Evolutionary conservation across 164 flowering plant species (phyloP).

Genomic region (Berberis vulgaris): DNA sequence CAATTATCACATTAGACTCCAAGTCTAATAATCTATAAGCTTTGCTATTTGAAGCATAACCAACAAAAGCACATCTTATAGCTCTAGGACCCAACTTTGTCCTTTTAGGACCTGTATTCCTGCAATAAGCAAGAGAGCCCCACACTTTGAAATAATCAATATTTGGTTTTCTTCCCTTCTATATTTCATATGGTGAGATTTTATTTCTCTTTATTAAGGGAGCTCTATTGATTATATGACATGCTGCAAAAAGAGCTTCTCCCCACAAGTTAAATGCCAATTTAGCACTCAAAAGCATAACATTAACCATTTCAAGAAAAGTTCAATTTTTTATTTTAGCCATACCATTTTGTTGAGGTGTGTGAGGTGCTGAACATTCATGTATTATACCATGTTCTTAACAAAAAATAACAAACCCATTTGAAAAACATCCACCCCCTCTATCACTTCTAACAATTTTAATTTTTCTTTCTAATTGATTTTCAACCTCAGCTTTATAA

Average conservation of each 20-base stretch:
- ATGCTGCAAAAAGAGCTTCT: slow-evolving; percentile 6
- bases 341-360: slow-evolving; percentile 8
- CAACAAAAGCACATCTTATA: neutral
- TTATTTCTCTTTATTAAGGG: slow-evolving; percentile 2
- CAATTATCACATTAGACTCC: neutral
- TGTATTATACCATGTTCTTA: too few species aligned
- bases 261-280: slow-evolving; percentile 3
- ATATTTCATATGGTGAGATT: slow-evolving; percentile 1
- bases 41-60: neutral
- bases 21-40: slow-evolving; percentile 1
- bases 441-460: slow-evolving; percentile 6
- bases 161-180: slow-evolving; percentile 6
- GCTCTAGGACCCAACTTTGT: slow-evolving; percentile 3
- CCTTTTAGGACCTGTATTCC: neutral
- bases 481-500: slow-evolving; percentile 9
- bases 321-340: slow-evolving; percentile 8
- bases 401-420: neutral
- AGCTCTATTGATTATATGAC: slow-evolving; percentile 1
- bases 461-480: slow-evolving; percentile 7
- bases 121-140: slow-evolving; percentile 11
- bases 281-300: neutral
- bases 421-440: slow-evolving; percentile 12
- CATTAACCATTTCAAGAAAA: slow-evolving; percentile 11
- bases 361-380: neutral
- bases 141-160: slow-evolving; percentile 1